phyloP scores from a whole-genome alignment of 257 asterid species.

The Solanum bulbocastanum region DNA sequence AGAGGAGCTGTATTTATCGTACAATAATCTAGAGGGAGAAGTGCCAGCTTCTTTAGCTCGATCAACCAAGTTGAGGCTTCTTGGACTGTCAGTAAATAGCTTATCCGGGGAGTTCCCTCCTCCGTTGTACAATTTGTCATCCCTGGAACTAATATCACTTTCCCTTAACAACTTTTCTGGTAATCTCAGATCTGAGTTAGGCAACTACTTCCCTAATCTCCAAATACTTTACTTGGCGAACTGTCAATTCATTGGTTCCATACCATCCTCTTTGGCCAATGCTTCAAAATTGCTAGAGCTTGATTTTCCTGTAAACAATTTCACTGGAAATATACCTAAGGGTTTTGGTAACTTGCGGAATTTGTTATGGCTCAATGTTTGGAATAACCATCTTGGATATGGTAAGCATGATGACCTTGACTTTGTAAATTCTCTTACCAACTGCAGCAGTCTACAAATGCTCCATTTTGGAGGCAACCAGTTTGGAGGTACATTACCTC shows the following conservation, averaged over 20 bases:
- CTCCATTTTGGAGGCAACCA: slow-evolving; percentile 20
- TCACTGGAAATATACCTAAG: slow-evolving; percentile 28
- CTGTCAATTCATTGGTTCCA: slow-evolving; percentile 23
- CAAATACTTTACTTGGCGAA: slow-evolving; percentile 12
- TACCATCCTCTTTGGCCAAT: slow-evolving; percentile 34
- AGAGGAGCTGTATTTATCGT: slow-evolving; percentile 19
- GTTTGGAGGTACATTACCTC: slow-evolving; percentile 28
- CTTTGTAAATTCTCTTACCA: slow-evolving; percentile 18
- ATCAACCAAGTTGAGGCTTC: slow-evolving; percentile 2
- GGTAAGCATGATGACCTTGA: slow-evolving; percentile 19
- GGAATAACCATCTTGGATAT: slow-evolving; percentile 12
- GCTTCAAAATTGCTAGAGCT: slow-evolving; percentile 19
- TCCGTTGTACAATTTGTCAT: slow-evolving; percentile 22
- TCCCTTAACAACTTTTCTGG: slow-evolving; percentile 28
- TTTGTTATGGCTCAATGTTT: slow-evolving; percentile 8
- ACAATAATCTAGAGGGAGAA: slow-evolving; percentile 22
- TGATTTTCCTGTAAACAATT: slow-evolving; percentile 21
- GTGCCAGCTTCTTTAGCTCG: slow-evolving; percentile 20
- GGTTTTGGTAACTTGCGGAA: slow-evolving; percentile 18
- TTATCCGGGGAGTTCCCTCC: slow-evolving; percentile 32
- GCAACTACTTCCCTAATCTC: slow-evolving; percentile 21
- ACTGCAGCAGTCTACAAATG: slow-evolving; percentile 12
- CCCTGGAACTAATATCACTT: slow-evolving; percentile 18
- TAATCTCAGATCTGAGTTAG: slow-evolving; percentile 19
- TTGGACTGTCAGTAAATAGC: slow-evolving; percentile 11